phyloP scores from a whole-genome alignment of 495 filamentous ascomycete species.

The Neurospora terricola region DNA sequence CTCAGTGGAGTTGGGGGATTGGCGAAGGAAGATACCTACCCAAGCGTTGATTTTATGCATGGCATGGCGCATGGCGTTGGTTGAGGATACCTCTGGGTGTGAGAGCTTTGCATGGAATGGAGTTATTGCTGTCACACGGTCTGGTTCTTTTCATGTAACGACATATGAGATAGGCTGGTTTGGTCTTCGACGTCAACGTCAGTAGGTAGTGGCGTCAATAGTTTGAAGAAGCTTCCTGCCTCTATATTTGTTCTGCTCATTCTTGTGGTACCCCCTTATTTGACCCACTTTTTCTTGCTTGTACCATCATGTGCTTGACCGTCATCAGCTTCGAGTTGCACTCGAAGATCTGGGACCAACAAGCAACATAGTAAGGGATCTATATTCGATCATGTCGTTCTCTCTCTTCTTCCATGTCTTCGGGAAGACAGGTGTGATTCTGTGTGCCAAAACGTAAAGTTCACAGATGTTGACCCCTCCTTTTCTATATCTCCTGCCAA shows the following conservation, averaged over 20 bases:
- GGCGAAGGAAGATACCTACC: not conserved
- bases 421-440: no score
- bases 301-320: no score
- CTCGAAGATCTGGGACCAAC: no score
- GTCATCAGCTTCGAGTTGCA: no score
- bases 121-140: not conserved
- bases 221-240: not conserved
- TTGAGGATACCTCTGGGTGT: not conserved
- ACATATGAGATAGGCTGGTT: not conserved
- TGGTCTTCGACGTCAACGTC: not conserved
- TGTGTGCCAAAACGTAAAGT: no score
- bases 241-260: not conserved
- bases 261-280: not conserved
- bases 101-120: not conserved
- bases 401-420: no score
- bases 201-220: not conserved
- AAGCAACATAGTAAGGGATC: no score
- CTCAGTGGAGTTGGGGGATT: not conserved
- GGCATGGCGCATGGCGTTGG: not conserved
- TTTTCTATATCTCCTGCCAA: no score
- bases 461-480: no score
- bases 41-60: not conserved
- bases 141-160: not conserved
- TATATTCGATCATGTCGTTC: no score
- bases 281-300: not conserved